Conservation (phyloP, 2,329 filamentous ascomycete genomes). For the Colletotrichum tropicale region DNA sequence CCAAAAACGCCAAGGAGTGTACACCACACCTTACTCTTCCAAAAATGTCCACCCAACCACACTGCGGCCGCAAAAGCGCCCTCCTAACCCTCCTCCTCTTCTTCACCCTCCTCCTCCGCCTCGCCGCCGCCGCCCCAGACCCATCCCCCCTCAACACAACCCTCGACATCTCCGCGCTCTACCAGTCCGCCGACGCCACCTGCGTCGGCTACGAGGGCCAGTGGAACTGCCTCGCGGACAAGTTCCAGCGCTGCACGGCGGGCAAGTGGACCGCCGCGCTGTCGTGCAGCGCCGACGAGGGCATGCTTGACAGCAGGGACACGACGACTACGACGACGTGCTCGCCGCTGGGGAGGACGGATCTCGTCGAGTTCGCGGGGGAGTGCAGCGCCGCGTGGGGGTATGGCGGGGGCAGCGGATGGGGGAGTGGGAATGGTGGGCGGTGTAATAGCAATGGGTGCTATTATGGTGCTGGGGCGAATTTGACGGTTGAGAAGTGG, state of each 20-base stretch:
- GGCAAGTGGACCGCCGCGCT: conserved; percentile 47
- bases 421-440: not conserved
- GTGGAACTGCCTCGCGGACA: conserved; percentile 57
- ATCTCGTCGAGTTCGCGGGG: conserved; percentile 4
- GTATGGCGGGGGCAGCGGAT: not conserved
- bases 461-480: not conserved
- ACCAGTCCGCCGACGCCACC: conserved; percentile 36
- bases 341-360: conserved; percentile 7
- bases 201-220: conserved; percentile 52
- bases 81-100: not conserved
- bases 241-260: conserved; percentile 55
- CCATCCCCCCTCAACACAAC: conserved; percentile 20
- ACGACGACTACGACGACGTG: not conserved
- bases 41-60: not conserved
- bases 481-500: not conserved
- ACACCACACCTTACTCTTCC: no score
- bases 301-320: not conserved
- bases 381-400: conserved; percentile 11
- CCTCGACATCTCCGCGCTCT: conserved; percentile 19
- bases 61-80: not conserved
- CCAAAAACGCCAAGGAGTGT: not conserved
- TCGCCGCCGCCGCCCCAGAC: not conserved
- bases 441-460: conserved; percentile 4
- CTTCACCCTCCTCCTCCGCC: conserved; percentile 8
- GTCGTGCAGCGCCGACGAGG: not conserved